Conservation (phyloP, 768 basidiomycete genomes). For the Neoboletus subvelutipes region DNA sequence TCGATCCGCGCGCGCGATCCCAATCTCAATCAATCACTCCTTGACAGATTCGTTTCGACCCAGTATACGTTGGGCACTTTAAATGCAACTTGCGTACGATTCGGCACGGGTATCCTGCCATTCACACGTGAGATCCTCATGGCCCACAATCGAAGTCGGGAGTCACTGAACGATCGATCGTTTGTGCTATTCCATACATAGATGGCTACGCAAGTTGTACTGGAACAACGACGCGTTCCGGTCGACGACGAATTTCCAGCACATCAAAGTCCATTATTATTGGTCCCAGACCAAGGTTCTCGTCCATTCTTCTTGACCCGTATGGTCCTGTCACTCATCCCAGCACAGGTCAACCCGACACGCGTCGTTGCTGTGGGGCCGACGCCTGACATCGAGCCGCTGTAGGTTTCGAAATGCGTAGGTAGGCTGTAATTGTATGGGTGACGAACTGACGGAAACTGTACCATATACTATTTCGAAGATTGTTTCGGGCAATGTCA, state of each 20-base stretch:
- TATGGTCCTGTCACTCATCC: background rate
- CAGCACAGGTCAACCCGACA: slow-evolving; percentile 70
- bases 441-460: background rate
- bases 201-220: slow-evolving; percentile 86
- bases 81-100: slow-evolving; percentile 90
- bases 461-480: slow-evolving; percentile 4
- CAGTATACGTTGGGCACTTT: slow-evolving; percentile 89
- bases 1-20: background rate
- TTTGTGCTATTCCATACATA: slow-evolving; percentile 21
- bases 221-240: slow-evolving; percentile 90
- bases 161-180: background rate
- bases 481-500: background rate
- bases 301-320: background rate
- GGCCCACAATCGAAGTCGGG: background rate
- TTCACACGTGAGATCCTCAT: slow-evolving; percentile 48
- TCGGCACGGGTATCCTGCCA: slow-evolving; percentile 82
- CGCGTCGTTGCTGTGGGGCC: slow-evolving; percentile 79
- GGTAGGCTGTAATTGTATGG: background rate
- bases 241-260: slow-evolving; percentile 83
- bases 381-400: slow-evolving; percentile 60
- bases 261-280: slow-evolving; percentile 52
- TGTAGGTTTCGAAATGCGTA: slow-evolving; percentile 32
- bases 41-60: slow-evolving; percentile 78
- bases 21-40: background rate
- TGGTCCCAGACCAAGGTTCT: slow-evolving; percentile 33